Evolutionary conservation across 2,329 filamentous ascomycete species (phyloP).

Genomic region (Penicillium griseofulvum): DNA sequence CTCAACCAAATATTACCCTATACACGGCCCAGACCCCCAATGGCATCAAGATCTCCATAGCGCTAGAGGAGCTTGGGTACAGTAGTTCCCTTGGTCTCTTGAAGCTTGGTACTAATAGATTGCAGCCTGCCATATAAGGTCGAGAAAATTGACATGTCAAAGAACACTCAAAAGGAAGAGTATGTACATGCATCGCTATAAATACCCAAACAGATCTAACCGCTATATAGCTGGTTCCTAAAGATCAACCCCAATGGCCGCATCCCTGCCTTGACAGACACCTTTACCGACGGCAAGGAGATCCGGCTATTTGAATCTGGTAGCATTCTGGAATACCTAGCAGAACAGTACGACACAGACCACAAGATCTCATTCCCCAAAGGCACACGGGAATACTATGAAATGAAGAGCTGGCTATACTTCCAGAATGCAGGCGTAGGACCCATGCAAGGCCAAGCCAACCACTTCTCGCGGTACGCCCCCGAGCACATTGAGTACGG

Average conservation of each 20-base stretch:
- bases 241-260: slow-evolving; percentile 91
- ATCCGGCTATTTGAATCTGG: slow-evolving; percentile 82
- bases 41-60: slow-evolving; percentile 84
- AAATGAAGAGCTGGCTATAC: slow-evolving; percentile 74
- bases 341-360: slow-evolving; percentile 75
- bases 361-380: slow-evolving; percentile 77
- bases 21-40: slow-evolving; percentile 85
- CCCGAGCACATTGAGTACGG: slow-evolving; percentile 80
- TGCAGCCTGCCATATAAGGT: slow-evolving; percentile 69
- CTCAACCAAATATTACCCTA: slow-evolving; percentile 65
- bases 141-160: slow-evolving; percentile 66
- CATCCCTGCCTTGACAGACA: slow-evolving; percentile 84
- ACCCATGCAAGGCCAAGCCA: slow-evolving; percentile 80
- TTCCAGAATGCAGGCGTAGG: slow-evolving; percentile 79
- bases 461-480: slow-evolving; percentile 81
- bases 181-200: slow-evolving; percentile 16
- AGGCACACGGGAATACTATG: slow-evolving; percentile 71
- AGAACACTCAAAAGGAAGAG: slow-evolving; percentile 75
- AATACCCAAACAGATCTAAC: slow-evolving; percentile 7
- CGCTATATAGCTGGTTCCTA: slow-evolving; percentile 66
- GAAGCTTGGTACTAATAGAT: slow-evolving; percentile 14
- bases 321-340: slow-evolving; percentile 79
- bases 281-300: slow-evolving; percentile 66
- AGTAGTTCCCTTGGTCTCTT: slow-evolving; percentile 1
- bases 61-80: slow-evolving; percentile 74